A percentile compares a stretch with the other conserved stretches of the same genome.
phyloP scores from a whole-genome alignment of 768 basidiomycete species.

The Roridomyces roridus region DNA sequence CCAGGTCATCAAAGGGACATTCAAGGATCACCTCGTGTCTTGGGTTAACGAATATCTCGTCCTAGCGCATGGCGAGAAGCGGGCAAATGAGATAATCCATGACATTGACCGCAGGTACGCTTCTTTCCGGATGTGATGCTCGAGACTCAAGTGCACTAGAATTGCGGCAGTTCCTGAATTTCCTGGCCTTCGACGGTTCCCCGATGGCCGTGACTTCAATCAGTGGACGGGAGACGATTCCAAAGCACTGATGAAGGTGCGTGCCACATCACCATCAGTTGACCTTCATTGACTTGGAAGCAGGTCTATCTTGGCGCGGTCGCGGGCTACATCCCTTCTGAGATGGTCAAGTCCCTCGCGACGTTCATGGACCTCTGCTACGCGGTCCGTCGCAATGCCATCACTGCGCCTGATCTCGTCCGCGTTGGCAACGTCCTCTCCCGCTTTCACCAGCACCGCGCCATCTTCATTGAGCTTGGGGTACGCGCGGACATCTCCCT shows the following conservation, averaged over 20 bases:
- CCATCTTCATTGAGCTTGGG: constrained; percentile 34
- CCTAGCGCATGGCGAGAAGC: background rate
- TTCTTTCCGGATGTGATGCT: background rate
- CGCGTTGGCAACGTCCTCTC: too few relatives aligned
- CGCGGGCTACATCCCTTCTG: constrained; percentile 33
- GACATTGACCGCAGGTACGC: constrained; percentile 32
- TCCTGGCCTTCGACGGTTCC: constrained; percentile 27
- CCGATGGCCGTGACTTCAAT: constrained; percentile 30
- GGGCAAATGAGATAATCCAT: constrained; percentile 22
- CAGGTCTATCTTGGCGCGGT: constrained; percentile 40
- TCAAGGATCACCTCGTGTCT: background rate
- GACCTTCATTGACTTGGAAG: background rate
- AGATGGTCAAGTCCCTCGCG: constrained; percentile 31
- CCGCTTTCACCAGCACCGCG: constrained; percentile 38
- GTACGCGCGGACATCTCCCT: constrained; percentile 29
- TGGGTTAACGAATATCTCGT: constrained; percentile 25
- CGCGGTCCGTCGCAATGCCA: constrained; percentile 28
- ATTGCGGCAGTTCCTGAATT: constrained; percentile 21
- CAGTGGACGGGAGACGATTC: constrained; percentile 42
- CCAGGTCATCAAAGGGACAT: background rate
- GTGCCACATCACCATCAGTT: background rate
- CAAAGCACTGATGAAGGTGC: constrained; percentile 40
- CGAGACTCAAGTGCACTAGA: background rate
- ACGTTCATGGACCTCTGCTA: constrained; percentile 37
- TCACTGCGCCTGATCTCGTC: constrained; percentile 17